phyloP scores from a whole-genome alignment of 768 basidiomycete genomes.

The Russula brevipes region DNA sequence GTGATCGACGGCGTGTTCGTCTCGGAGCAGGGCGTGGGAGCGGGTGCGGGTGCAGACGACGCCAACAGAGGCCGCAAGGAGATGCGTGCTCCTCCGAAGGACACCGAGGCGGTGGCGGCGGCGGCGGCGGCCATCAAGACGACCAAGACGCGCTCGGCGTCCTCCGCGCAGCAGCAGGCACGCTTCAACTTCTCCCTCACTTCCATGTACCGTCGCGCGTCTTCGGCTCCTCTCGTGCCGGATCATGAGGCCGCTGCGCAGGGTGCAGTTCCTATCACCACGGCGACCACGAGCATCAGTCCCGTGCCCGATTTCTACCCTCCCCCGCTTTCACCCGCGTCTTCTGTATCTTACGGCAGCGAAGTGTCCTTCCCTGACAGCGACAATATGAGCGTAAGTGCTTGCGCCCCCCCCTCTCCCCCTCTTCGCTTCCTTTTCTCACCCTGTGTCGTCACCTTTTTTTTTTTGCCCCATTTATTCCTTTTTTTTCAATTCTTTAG shows the following conservation, averaged over 20 bases:
- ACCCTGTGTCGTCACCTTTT: not conserved
- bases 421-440: not conserved
- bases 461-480: not conserved
- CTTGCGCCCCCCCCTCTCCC: not conserved
- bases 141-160: conserved; percentile 18
- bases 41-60: not conserved
- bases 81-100: conserved; percentile 5
- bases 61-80: not conserved
- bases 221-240: conserved; percentile 37
- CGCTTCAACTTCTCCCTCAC: conserved; percentile 50
- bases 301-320: conserved; percentile 8
- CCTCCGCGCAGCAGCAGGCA: conserved; percentile 23
- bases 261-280: not conserved
- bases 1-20: conserved; percentile 26
- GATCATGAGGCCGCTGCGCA: not conserved
- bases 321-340: conserved; percentile 19
- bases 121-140: not conserved
- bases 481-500: not conserved
- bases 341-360: conserved; percentile 21
- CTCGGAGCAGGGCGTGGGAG: conserved; percentile 10
- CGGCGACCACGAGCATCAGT: not conserved
- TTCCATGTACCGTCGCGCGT: conserved; percentile 60
- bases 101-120: not conserved
- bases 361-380: conserved; percentile 21
- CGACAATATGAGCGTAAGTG: conserved; percentile 17